Evolutionary conservation across 1,284 basidiomycete species (phyloP), one percentile per base, ranked within the genome.

Genomic region (Boletus semigastroideus): DNA sequence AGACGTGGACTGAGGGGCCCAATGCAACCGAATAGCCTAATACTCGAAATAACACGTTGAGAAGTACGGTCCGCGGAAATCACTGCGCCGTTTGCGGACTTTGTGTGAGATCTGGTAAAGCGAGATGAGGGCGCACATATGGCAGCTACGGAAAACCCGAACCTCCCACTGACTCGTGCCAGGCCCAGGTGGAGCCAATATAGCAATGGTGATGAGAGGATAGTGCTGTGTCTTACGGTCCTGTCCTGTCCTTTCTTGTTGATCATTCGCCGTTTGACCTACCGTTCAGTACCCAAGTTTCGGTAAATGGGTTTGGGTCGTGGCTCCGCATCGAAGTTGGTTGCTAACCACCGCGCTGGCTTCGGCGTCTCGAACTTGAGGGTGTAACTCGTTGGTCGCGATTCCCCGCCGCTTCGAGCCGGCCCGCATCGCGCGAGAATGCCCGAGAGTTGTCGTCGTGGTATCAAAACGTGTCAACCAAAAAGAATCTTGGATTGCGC

Each of bases 51-150:
- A 56, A 69, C 64, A 57, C 57, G 60, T 54, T 63, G 48, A 43
- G 38, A 54, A 20, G 36, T 6, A 63, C 52, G 13, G 46, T 66
- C 64, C 64, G 64, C 64, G 64, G 64, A 64, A 66, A 69, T 64
- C 64, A 60, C 59, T 45, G 45, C 40, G 25, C 55, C 47, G 42
- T 57, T 54, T 64, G 60, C 50, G 54, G 66, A 53, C 45, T 43
- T 58, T 48, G 58, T 31, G 54, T 48, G 60, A 61, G 64, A 70
- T 66, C 65, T 48, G 33, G 48, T 13, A 49, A 39, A 22, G 19
- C 45, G 48, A 67, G 64, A 64, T 65, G 56, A 19, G 55, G 17
- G 20, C 41, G 46, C 54, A 47, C 57, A 44, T 25, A 57, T 22
- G 49, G 49, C 54, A 44, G 38, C 22, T 27, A 40, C 42, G 31